Evolutionary conservation across 495 filamentous ascomycete genomes (phyloP).

Genomic region (Pyrenopolyporus hunteri): DNA sequence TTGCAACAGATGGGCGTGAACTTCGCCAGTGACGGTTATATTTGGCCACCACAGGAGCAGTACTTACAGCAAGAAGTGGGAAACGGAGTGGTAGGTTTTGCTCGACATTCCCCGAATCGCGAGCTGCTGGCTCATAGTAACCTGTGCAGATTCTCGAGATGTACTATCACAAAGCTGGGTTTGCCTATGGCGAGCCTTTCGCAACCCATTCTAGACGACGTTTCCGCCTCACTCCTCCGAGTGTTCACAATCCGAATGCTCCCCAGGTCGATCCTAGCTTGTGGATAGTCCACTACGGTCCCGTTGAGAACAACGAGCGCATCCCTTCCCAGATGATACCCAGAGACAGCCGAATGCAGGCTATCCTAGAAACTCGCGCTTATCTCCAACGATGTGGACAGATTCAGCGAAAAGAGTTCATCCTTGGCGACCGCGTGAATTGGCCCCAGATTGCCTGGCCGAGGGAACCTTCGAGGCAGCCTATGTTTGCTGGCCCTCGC

Average conservation of each 20-base stretch:
- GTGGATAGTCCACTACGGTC: slow-evolving; percentile 93
- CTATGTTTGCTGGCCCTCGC: slow-evolving; percentile 48
- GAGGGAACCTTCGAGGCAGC: slow-evolving; percentile 49
- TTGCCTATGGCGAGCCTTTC: slow-evolving; percentile 68
- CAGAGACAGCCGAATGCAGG: slow-evolving; percentile 61
- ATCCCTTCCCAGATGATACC: slow-evolving; percentile 69
- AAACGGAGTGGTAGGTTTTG: slow-evolving; percentile 73
- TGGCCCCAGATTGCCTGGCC: slow-evolving; percentile 88
- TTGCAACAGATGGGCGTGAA: slow-evolving; percentile 65
- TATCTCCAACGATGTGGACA: slow-evolving; percentile 80
- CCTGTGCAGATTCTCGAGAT: slow-evolving; percentile 70
- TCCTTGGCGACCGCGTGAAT: slow-evolving; percentile 83
- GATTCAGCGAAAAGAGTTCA: slow-evolving; percentile 89
- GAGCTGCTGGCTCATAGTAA: slow-evolving; percentile 5
- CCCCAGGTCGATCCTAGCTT: slow-evolving; percentile 77
- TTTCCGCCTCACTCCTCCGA: slow-evolving; percentile 76
- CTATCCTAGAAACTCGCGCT: slow-evolving; percentile 65
- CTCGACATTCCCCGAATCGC: neutral
- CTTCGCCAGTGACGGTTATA: slow-evolving; percentile 87
- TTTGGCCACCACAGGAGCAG: slow-evolving; percentile 83
- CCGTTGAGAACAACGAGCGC: slow-evolving; percentile 71
- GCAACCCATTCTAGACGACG: slow-evolving; percentile 78
- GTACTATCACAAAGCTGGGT: slow-evolving; percentile 79
- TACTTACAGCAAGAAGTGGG: slow-evolving; percentile 68
- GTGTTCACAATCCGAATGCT: slow-evolving; percentile 62